Conservation (phyloP, 139 green algal genomes). For the Tetraselmis chui region DNA sequence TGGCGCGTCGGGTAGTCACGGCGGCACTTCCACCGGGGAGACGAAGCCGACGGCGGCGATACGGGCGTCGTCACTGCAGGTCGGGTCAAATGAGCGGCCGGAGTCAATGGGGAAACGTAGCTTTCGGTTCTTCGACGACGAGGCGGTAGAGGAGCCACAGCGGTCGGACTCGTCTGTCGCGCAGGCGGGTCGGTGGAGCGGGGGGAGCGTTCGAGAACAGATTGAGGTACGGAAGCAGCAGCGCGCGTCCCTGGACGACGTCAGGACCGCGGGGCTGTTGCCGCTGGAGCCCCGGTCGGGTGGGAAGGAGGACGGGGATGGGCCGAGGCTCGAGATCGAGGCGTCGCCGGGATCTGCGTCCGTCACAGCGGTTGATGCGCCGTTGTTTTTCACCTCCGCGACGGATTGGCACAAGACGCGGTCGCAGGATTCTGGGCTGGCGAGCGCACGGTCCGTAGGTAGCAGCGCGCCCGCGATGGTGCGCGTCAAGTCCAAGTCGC, state of each 20-base stretch:
- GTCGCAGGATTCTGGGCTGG: not conserved
- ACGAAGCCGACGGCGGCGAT: too few relatives aligned
- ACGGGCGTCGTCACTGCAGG: too few relatives aligned
- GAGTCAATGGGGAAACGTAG: too few relatives aligned
- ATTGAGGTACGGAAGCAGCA: not conserved
- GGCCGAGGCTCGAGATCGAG: too few relatives aligned
- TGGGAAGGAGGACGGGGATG: not conserved
- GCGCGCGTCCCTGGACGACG: too few relatives aligned
- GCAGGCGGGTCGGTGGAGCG: too few relatives aligned
- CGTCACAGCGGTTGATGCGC: not conserved
- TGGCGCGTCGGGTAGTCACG: too few relatives aligned
- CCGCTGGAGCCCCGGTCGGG: not conserved
- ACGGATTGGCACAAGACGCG: not conserved
- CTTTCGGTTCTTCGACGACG: too few relatives aligned
- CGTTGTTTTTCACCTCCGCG: not conserved
- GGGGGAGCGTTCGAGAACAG: not conserved
- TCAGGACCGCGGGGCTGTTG: not conserved
- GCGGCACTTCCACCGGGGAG: too few relatives aligned
- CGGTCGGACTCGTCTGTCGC: too few relatives aligned
- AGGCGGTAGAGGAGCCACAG: too few relatives aligned
- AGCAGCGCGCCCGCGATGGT: not conserved
- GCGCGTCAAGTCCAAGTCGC: not conserved
- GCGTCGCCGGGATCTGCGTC: not conserved
- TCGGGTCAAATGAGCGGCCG: too few relatives aligned
- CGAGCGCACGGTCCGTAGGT: not conserved